Conservation (phyloP, 768 basidiomycete genomes). For the Lactifluus volemus region DNA sequence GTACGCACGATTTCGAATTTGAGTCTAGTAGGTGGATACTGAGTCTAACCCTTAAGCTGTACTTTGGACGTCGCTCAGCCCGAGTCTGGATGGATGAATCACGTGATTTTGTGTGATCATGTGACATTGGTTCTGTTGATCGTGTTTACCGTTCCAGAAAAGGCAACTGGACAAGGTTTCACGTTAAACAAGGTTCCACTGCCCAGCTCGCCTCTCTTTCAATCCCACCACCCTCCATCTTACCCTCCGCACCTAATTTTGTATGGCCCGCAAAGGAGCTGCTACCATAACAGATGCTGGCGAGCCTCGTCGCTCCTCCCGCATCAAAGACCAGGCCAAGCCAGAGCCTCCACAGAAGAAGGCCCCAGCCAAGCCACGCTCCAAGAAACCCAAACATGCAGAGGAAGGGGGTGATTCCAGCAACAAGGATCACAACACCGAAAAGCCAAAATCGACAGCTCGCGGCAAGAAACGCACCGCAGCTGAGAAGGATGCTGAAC, state of each 20-base stretch:
- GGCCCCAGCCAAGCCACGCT: slow-evolving; percentile 52
- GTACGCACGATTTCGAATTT: no score
- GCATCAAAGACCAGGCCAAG: slow-evolving; percentile 68
- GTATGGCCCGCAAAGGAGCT: slow-evolving; percentile 68
- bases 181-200: slow-evolving; percentile 19
- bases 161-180: slow-evolving; percentile 15
- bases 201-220: slow-evolving; percentile 13
- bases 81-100: neutral
- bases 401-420: slow-evolving; percentile 27
- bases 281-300: slow-evolving; percentile 34
- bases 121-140: slow-evolving; percentile 11
- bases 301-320: slow-evolving; percentile 62
- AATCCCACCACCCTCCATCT: slow-evolving; percentile 18
- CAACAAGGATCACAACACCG: slow-evolving; percentile 26
- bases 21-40: neutral
- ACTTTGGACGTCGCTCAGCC: neutral
- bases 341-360: slow-evolving; percentile 45
- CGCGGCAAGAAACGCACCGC: slow-evolving; percentile 47
- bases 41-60: neutral
- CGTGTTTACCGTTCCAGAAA: neutral
- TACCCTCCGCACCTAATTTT: slow-evolving; percentile 15
- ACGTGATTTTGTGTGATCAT: slow-evolving; percentile 3
- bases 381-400: slow-evolving; percentile 34
- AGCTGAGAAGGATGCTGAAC: slow-evolving; percentile 33
- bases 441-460: slow-evolving; percentile 37